Conservation (phyloP, 1,284 basidiomycete species). For the Ustilago hordei region DNA sequence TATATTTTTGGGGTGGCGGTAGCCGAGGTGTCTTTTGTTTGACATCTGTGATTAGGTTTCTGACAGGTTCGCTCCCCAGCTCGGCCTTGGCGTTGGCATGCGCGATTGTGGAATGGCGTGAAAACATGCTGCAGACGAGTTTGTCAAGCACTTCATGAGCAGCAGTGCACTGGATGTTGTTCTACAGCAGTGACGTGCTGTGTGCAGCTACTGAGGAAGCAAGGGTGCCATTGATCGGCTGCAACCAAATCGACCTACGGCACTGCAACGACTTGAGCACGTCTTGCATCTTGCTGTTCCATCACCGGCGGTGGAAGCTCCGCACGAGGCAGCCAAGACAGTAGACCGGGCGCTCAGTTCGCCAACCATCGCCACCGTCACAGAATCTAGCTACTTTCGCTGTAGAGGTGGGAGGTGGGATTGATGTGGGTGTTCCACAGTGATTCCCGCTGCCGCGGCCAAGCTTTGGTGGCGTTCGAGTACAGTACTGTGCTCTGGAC, state of each 20-base stretch:
- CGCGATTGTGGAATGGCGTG: not conserved
- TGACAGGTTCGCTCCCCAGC: constrained; percentile 30
- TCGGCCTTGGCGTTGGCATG: constrained; percentile 1
- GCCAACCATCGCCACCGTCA: not conserved
- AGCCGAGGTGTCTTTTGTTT: constrained; percentile 15
- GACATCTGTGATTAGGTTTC: constrained; percentile 33
- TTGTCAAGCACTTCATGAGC: not conserved
- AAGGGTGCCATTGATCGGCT: not conserved
- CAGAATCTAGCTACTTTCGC: not conserved
- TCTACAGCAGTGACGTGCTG: not conserved
- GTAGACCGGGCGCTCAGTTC: not conserved
- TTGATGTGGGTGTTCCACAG: not conserved
- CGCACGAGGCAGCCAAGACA: not conserved
- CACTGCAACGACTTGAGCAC: not conserved
- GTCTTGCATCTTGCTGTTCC: not conserved
- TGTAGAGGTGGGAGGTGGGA: not conserved
- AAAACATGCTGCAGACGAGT: not conserved
- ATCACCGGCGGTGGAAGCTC: not conserved
- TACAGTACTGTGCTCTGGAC: not conserved
- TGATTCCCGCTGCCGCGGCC: not conserved
- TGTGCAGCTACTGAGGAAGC: not conserved
- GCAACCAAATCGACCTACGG: not conserved
- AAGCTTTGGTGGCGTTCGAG: not conserved
- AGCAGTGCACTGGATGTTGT: not conserved
- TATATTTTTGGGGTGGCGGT: not conserved